Evolutionary conservation across 108 stramenopile genomes (phyloP), one percentile per base, ranked within the genome.

Genomic region (Nitzschia sp.): DNA sequence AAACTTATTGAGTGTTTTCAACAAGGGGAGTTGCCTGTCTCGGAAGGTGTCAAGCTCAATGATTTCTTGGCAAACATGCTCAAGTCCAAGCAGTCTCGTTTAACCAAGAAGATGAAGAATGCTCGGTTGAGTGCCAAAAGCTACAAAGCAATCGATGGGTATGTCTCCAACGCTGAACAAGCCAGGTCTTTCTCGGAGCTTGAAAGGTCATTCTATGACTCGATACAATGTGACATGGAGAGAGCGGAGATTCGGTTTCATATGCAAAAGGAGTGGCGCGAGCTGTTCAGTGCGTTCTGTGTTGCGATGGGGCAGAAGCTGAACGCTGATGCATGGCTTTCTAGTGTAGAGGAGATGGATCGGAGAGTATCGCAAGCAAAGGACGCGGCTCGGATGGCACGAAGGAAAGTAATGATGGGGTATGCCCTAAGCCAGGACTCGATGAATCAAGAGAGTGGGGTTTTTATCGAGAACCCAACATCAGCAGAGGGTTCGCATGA

Each of bases 51-150:
- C 26, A 93, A 93, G 64, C 75, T 93, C 41, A 93, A 93, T 38
- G 92, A 93, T 34, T 93, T 93, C 56, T 44, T 93, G 3, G 71
- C 65, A 0, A 77, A 72, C 66, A 93, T 93, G 92, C 73, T 93
- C 34, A 90, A 91, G 72, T 83, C 83, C 20, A 93, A 93, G 64
- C 92, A 93, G 61, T 80, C 79, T 41, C 85, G 92, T 55, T 78
- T 93, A 5, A 93, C 92, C 15, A 93, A 93, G 67, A 93, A 93
- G 51, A 93, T 93, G 92, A 93, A 93, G 73, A 93, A 93, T 66
- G 92, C 92, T 22, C 86, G 87, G 48, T 60, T 93, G 37, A 82
- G 80, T 53, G 75, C 81, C 6, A 84, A 80, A 71, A 83, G 80
- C 8, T 93, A 86, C 53, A 59, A 83, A 43, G 61, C 72, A 3